These are phyloP conservation scores for Ruellia speciosa DNA, from an alignment of 305 asterid genomes.

Conservation along the genomic window DNA sequence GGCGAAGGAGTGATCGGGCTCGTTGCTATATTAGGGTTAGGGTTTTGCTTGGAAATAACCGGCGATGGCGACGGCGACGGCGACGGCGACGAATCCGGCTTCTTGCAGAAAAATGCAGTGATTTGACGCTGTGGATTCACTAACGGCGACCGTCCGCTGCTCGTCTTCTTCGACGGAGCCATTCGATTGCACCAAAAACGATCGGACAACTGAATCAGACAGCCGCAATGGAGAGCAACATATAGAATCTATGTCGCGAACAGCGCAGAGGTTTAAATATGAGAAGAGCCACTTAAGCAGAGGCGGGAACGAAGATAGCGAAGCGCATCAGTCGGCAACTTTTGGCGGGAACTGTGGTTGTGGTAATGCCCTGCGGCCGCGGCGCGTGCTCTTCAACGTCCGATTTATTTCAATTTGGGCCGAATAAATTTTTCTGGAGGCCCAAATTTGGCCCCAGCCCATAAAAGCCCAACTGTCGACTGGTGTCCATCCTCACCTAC, in stretches of 20 bases:
- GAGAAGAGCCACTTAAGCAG: conserved; percentile 16
- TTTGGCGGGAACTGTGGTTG: conserved; percentile 36
- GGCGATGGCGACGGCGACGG: conserved; percentile 36
- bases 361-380: background rate
- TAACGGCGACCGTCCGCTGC: conserved; percentile 84
- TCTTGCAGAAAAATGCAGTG: conserved; percentile 63
- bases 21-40: conserved; percentile 39
- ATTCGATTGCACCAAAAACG: conserved; percentile 16
- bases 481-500: too few species aligned
- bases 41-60: conserved; percentile 29
- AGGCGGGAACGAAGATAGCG: conserved; percentile 30
- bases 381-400: conserved; percentile 18
- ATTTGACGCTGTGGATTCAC: conserved; percentile 83
- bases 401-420: background rate
- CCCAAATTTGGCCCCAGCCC: background rate
- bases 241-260: background rate
- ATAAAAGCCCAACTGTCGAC: background rate
- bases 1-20: conserved; percentile 48
- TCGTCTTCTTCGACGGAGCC: conserved; percentile 50
- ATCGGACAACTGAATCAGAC: background rate
- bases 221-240: background rate
- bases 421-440: background rate
- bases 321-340: conserved; percentile 23
- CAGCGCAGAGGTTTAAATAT: conserved; percentile 1
- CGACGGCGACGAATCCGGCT: conserved; percentile 29